Conservation (phyloP, 805 yeast genomes). For the Clavispora vitiphila region DNA sequence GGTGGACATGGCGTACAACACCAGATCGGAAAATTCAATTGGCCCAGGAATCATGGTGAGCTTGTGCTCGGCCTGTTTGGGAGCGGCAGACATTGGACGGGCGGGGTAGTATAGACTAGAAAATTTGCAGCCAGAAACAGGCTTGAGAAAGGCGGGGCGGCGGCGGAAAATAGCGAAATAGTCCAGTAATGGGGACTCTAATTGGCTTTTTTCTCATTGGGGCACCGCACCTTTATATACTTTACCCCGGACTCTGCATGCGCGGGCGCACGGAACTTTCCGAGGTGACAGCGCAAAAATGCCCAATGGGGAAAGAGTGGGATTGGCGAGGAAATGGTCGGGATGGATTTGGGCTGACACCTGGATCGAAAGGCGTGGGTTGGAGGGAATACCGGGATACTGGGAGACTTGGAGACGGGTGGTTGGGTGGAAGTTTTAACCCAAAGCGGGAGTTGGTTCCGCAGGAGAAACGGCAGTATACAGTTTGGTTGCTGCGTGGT, state of each 20-base stretch:
- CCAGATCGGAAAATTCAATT: conserved; percentile 75
- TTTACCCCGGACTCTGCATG: conserved; percentile 1
- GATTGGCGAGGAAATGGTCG: neutral
- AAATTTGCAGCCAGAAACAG: neutral
- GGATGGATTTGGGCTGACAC: no score
- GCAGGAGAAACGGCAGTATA: neutral
- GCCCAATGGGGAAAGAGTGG: neutral
- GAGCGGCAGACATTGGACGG: conserved; percentile 27
- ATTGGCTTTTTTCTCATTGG: neutral
- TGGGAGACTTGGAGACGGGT: no score
- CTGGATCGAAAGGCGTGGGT: no score
- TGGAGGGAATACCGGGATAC: no score
- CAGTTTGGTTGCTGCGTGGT: no score
- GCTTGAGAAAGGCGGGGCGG: neutral
- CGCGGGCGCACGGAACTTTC: neutral
- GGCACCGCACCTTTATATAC: neutral
- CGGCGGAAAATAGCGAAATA: neutral
- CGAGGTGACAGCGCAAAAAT: neutral
- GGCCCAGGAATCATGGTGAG: conserved; percentile 79
- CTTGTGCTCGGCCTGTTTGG: conserved; percentile 40
- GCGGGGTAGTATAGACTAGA: neutral
- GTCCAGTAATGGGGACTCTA: no score
- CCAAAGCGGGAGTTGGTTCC: neutral
- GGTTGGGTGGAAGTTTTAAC: no score
- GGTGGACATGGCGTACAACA: conserved; percentile 71